Percentiles rank a stretch among this genome's conserved stretches.
These are phyloP conservation scores for Chaetothyriales sp. DNA, from an alignment of 2,329 filamentous ascomycete species.

Conservation along the genomic window DNA sequence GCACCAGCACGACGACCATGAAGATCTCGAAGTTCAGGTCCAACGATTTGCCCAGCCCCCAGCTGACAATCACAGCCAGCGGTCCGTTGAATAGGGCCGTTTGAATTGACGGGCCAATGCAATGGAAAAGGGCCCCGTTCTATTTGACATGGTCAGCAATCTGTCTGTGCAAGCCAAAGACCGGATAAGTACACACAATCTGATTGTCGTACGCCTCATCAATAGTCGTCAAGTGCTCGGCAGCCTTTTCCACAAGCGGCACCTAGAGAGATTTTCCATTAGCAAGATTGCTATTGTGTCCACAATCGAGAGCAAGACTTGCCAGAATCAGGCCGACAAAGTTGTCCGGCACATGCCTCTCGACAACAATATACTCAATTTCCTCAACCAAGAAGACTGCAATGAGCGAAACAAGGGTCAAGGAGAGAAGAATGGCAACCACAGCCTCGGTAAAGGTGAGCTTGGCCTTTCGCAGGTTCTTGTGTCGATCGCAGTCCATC, in stretches of 20 bases:
- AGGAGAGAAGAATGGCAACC: slow-evolving; percentile 47
- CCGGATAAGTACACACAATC: slow-evolving; percentile 14
- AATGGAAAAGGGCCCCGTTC: slow-evolving; percentile 73
- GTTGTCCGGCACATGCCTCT: slow-evolving; percentile 38
- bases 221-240: slow-evolving; percentile 69
- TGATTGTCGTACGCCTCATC: slow-evolving; percentile 73
- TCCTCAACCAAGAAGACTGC: slow-evolving; percentile 59
- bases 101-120: slow-evolving; percentile 74
- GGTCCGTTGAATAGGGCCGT: slow-evolving; percentile 80
- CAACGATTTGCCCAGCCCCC: slow-evolving; percentile 56
- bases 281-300: slow-evolving; percentile 30
- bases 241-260: slow-evolving; percentile 62
- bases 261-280: neutral
- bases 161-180: slow-evolving; percentile 3
- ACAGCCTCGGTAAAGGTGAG: slow-evolving; percentile 61
- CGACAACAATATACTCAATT: slow-evolving; percentile 47
- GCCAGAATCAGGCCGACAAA: slow-evolving; percentile 56
- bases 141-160: slow-evolving; percentile 9
- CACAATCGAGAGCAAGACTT: neutral
- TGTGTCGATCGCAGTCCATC: slow-evolving; percentile 47
- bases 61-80: slow-evolving; percentile 67
- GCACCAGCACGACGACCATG: slow-evolving; percentile 64
- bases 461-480: slow-evolving; percentile 48
- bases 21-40: slow-evolving; percentile 77
- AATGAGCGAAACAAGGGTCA: slow-evolving; percentile 57